Percentiles rank a stretch among this genome's conserved stretches.
Evolutionary conservation across 305 asterid genomes (phyloP).

Genomic region (Fraxinus latifolia): DNA sequence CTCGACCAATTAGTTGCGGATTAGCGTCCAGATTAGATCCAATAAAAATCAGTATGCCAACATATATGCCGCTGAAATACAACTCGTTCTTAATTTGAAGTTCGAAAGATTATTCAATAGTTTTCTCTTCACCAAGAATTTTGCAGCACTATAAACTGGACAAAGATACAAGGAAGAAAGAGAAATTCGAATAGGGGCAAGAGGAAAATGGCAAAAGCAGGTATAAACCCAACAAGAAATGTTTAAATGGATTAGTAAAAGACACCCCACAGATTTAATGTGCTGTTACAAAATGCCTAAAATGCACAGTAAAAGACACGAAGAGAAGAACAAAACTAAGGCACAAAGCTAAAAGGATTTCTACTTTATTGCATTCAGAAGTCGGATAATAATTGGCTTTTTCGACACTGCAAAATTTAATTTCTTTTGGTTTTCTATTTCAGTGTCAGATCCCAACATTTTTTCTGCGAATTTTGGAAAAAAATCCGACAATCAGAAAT

Average conservation of each 20-base stretch:
- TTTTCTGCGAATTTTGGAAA: slow-evolving; percentile 18
- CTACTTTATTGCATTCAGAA: background rate
- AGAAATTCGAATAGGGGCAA: background rate
- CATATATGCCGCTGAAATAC: background rate
- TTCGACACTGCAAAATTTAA: background rate
- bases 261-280: background rate
- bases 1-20: background rate
- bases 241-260: background rate
- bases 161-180: background rate
- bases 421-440: background rate
- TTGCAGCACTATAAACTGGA: slow-evolving; percentile 25
- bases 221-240: background rate
- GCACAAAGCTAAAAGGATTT: background rate
- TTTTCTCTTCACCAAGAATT: background rate
- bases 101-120: background rate
- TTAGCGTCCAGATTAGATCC: background rate
- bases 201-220: background rate
- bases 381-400: slow-evolving; percentile 18
- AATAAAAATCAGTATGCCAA: background rate
- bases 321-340: background rate
- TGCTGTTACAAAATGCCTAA: background rate
- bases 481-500: slow-evolving; percentile 38
- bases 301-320: background rate
- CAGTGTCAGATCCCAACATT: background rate
- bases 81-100: background rate